phyloP scores from a whole-genome alignment of 495 filamentous ascomycete species.

The Penicillium pulvis region DNA sequence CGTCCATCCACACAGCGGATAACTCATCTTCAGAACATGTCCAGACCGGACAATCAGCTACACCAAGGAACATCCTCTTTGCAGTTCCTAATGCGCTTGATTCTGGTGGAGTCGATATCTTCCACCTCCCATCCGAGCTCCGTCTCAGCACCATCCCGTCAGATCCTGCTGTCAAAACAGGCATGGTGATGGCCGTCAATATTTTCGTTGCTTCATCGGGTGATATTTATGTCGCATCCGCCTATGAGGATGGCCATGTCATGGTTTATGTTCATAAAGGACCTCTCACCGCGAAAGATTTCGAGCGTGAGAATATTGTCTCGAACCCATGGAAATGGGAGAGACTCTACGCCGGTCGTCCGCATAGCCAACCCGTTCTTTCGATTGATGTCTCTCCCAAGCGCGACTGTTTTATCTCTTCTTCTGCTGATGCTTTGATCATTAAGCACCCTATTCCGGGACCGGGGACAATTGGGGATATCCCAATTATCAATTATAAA shows the following conservation, averaged over 20 bases:
- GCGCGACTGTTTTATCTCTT: constrained; percentile 70
- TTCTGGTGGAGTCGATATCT: constrained; percentile 83
- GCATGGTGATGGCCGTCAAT: constrained; percentile 89
- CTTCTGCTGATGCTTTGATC: constrained; percentile 74
- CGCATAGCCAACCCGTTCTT: constrained; percentile 83
- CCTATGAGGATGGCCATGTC: constrained; percentile 84
- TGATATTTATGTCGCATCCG: constrained; percentile 61
- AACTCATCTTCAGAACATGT: not conserved
- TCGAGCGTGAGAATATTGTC: constrained; percentile 12
- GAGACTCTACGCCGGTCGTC: constrained; percentile 62
- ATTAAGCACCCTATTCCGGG: constrained; percentile 62
- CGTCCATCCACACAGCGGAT: constrained; percentile 18
- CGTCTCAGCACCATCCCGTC: constrained; percentile 68
- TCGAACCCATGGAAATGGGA: constrained; percentile 54
- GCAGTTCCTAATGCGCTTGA: constrained; percentile 77
- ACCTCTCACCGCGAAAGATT: constrained; percentile 14
- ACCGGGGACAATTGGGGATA: constrained; percentile 11
- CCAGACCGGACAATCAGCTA: not conserved
- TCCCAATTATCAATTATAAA: constrained; percentile 19
- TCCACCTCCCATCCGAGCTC: constrained; percentile 73
- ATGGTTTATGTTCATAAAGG: constrained; percentile 53
- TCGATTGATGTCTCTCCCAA: constrained; percentile 67
- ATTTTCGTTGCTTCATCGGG: constrained; percentile 48
- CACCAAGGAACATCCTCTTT: constrained; percentile 51
- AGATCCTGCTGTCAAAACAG: constrained; percentile 59